Evolutionary conservation across 2,329 filamentous ascomycete genomes (phyloP), one percentile per base, ranked within the genome.

Genomic region (Rosellinia necatrix): DNA sequence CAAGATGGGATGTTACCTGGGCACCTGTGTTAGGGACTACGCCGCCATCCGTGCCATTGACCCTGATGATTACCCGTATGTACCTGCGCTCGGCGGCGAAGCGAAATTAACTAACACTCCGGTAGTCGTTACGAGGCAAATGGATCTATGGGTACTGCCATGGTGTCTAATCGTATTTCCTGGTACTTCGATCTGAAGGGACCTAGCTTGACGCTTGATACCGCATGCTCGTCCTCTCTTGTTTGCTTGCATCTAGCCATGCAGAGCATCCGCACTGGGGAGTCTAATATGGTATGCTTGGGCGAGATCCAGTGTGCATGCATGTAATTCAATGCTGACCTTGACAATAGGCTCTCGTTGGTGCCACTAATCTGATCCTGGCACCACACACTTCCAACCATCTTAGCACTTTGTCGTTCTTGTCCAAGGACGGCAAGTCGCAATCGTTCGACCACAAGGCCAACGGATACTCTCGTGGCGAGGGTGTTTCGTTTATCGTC

Each of bases 401-500:
- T 58, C 60, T 68, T 35, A 68, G 66, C 43, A 68, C 66, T 13
- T 50, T 68, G 52, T 65, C 61, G 21, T 68, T 68, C 50, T 52
- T 68, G 41, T 67, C 64, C 15, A 65, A 62, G 24, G 61, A 63
- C 43, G 64, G 64, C 47, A 68, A 67, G 43, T 68, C 66, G 22
- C 66, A 66, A 56, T 65, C 66, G 24, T 68, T 68, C 47, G 66
- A 68, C 37, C 66, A 68, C 55, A 64, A 63, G 48, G 66, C 66
- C 9, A 68, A 68, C 46, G 66, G 66, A 51, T 68, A 68, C 64
- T 78, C 73, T 2, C 73, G 80, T 22, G 80, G 79, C 4, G 81
- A 84, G 60, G 81, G 79, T 7, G 70, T 76, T 22, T 76, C 70
- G 0, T 69, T 75, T 19, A 58, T 83, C 9, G 60, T 81, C 1